phyloP scores from a whole-genome alignment of 2,329 filamentous ascomycete genomes.

The Colletotrichum australisinense region DNA sequence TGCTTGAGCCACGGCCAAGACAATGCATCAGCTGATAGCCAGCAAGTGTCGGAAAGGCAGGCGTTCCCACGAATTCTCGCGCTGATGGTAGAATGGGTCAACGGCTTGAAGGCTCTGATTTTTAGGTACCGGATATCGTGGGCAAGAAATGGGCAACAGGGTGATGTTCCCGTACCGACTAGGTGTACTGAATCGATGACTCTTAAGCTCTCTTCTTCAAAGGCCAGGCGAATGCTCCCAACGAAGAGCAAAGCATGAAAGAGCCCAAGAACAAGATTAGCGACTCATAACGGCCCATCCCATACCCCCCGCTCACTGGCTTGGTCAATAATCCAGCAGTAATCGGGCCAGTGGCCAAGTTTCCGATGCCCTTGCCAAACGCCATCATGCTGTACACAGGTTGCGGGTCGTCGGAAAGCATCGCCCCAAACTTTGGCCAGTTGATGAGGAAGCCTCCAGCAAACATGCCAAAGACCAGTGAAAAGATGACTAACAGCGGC shows the following conservation, averaged over 20 bases:
- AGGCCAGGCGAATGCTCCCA: constrained; percentile 30
- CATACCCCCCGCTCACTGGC: constrained; percentile 25
- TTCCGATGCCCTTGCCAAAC: constrained; percentile 44
- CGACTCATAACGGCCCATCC: constrained; percentile 26
- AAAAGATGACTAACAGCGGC: constrained; percentile 60
- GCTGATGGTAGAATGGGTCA: neutral
- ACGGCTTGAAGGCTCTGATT: neutral
- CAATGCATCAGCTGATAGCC: neutral
- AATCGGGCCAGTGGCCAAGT: constrained; percentile 42
- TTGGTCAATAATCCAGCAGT: constrained; percentile 37
- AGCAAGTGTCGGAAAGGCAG: no score
- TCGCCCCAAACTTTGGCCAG: constrained; percentile 42
- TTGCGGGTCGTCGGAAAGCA: constrained; percentile 42
- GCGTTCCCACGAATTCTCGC: neutral
- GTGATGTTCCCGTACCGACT: no score
- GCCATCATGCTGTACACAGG: constrained; percentile 43
- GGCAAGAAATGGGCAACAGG: no score
- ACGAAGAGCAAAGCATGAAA: constrained; percentile 29
- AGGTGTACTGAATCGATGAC: no score
- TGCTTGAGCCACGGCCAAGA: neutral
- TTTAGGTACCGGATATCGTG: no score
- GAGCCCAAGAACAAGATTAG: constrained; percentile 31
- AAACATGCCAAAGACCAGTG: constrained; percentile 67
- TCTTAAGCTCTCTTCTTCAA: neutral
- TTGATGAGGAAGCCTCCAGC: constrained; percentile 52